Base-by-base conservation (phyloP, 768 basidiomycete genomes). In the Pleurotus giganteus region DNA sequence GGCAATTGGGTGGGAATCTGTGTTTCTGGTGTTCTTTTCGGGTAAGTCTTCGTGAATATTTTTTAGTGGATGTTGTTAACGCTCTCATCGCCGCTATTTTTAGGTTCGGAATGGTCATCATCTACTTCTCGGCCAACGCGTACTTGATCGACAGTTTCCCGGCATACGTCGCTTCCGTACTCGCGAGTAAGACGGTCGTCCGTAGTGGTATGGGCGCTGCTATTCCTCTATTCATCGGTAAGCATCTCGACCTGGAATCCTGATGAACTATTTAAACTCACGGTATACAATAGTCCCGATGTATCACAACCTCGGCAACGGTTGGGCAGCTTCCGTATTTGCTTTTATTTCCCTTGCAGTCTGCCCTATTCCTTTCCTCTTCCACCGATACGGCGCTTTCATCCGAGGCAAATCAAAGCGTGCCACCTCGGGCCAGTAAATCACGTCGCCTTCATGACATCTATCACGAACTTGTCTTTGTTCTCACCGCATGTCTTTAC, bases 131-230 rank as follows among this genome's bases (percentile, higher is more conserved):
- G 26, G 72, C 72, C 1, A 71, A 74, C 61, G 71, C 67, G 24
- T 74, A 74, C 59, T 61, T 74, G 62, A 71, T 73, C 60, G 73
- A 74, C 60, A 68, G 71, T 19, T 73, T 71, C 64, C 69, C 70
- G 15, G 65, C 65, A 15, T 72, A 71, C 57, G 72, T 70, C 58
- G 72, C 72, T 8, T 71, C 70, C 29, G 73, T 71, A 44, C 69
- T 74, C 45, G 71, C 73, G 0, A 71, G 70, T 17, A 74, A 72
- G 63, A 71, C 70, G 19, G 69, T 73, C 55, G 62, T 71, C 27
- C 68, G 69, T 47, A 66, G 62, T 39, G 66, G 66, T 26, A 60
- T 63, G 19, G 69, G 66, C 28, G 67, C 69, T 9, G 69, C 66
- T 32, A 66, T 70, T 61, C 68, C 69, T 32, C 55, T 70, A 52